Evolutionary conservation across 352 stramenopile species (phyloP).

Genomic region (Aphanomyces euteiches): DNA sequence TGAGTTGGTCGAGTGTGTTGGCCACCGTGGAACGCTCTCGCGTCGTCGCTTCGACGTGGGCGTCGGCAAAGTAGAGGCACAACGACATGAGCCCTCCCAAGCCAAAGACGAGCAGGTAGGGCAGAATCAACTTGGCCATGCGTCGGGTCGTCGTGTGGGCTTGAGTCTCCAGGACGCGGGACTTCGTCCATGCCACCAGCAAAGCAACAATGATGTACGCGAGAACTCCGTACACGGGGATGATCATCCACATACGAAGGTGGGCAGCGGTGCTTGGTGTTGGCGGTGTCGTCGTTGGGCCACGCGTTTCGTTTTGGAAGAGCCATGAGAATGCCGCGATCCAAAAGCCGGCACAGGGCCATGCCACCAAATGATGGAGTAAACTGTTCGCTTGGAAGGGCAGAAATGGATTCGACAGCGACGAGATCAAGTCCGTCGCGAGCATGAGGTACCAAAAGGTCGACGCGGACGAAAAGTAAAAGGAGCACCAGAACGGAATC

Average conservation of each 20-base stretch:
- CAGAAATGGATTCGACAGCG: slow-evolving; percentile 81
- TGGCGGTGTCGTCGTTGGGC: slow-evolving; percentile 30
- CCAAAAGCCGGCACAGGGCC: slow-evolving; percentile 62
- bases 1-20: slow-evolving; percentile 66
- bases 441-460: slow-evolving; percentile 86
- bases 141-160: slow-evolving; percentile 68
- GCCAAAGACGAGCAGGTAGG: slow-evolving; percentile 67
- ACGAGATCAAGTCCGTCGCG: slow-evolving; percentile 81
- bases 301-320: slow-evolving; percentile 51
- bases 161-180: slow-evolving; percentile 64
- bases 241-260: slow-evolving; percentile 56
- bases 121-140: slow-evolving; percentile 83
- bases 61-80: slow-evolving; percentile 50
- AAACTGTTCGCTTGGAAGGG: slow-evolving; percentile 82
- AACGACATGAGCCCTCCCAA: slow-evolving; percentile 48
- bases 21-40: slow-evolving; percentile 41
- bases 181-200: slow-evolving; percentile 62
- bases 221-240: slow-evolving; percentile 63
- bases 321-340: slow-evolving; percentile 38
- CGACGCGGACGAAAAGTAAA: slow-evolving; percentile 74
- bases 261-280: slow-evolving; percentile 29
- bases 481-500: slow-evolving; percentile 79
- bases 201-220: slow-evolving; percentile 61
- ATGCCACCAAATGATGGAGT: slow-evolving; percentile 80
- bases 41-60: slow-evolving; percentile 26